Conservation (phyloP, 2,329 filamentous ascomycete species). For the Penicillium sp. region DNA sequence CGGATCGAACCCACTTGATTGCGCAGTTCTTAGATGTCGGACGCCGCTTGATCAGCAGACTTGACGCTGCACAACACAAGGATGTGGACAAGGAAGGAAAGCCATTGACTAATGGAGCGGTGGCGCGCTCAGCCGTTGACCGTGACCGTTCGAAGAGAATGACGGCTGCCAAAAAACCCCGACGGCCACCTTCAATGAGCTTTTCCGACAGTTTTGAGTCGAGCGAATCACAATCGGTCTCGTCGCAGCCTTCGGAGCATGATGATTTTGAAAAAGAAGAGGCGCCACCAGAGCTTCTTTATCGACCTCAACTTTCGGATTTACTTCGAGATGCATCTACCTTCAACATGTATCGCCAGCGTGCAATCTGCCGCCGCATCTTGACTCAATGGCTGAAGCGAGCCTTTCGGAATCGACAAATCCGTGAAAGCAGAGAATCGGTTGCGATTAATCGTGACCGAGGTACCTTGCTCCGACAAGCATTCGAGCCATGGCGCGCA, state of each 20-base stretch:
- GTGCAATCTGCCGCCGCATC: slow-evolving; percentile 38
- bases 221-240: slow-evolving; percentile 18
- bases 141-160: slow-evolving; percentile 32
- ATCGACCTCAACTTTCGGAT: slow-evolving; percentile 51
- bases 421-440: slow-evolving; percentile 39
- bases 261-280: slow-evolving; percentile 28
- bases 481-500: slow-evolving; percentile 52
- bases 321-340: slow-evolving; percentile 52
- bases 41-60: slow-evolving; percentile 35
- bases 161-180: slow-evolving; percentile 19
- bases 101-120: slow-evolving; percentile 25
- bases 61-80: slow-evolving; percentile 28
- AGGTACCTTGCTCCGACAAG: slow-evolving; percentile 51
- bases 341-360: slow-evolving; percentile 45
- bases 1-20: slow-evolving; percentile 38
- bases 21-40: slow-evolving; percentile 41
- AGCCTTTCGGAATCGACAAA: slow-evolving; percentile 38
- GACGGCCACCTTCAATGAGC: slow-evolving; percentile 15
- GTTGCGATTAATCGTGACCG: slow-evolving; percentile 53
- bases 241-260: slow-evolving; percentile 22
- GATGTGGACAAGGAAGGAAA: slow-evolving; percentile 11
- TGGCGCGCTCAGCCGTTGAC: slow-evolving; percentile 30
- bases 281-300: slow-evolving; percentile 42
- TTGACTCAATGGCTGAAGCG: slow-evolving; percentile 50
- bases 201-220: slow-evolving; percentile 26